Conservation (phyloP, 108 stramenopile genomes). For the Aurantiochytrium sp. region DNA sequence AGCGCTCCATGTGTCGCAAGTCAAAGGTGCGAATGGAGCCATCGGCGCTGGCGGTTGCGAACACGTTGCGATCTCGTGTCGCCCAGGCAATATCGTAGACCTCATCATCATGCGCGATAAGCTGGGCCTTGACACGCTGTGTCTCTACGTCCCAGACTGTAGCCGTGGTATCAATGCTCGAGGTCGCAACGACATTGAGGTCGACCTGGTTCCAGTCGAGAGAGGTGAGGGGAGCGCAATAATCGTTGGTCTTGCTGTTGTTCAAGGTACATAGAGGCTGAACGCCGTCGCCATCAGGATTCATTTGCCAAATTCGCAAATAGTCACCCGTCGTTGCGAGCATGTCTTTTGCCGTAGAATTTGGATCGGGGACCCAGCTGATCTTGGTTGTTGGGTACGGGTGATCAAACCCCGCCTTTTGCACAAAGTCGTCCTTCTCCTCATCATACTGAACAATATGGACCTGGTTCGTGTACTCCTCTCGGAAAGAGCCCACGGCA, state of each 20-base stretch:
- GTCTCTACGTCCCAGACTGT: conserved; percentile 93
- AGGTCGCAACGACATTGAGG: conserved; percentile 70
- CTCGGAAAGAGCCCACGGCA: conserved; percentile 88
- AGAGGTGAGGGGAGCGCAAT: conserved; percentile 78
- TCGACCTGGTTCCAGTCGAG: conserved; percentile 97
- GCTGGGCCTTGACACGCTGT: conserved; percentile 75
- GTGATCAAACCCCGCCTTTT: conserved; percentile 65
- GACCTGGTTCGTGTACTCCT: conserved; percentile 92
- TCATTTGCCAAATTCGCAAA: conserved; percentile 76
- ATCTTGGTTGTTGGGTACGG: conserved; percentile 90
- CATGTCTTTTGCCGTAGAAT: conserved; percentile 62
- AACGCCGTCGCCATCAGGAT: neutral
- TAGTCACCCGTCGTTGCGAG: conserved; percentile 97
- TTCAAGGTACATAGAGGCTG: neutral
- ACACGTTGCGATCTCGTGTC: conserved; percentile 73
- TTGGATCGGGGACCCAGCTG: conserved; percentile 67
- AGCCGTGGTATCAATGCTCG: conserved; percentile 93
- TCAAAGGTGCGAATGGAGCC: conserved; percentile 95
- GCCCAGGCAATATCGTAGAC: conserved; percentile 95
- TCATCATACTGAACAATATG: neutral
- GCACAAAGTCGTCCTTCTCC: neutral
- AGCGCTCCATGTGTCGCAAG: conserved; percentile 85
- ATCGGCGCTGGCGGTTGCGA: conserved; percentile 93
- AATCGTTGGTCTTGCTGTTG: conserved; percentile 83
- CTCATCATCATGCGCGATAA: conserved; percentile 98